Evolutionary conservation across 495 filamentous ascomycete species (phyloP).

Genomic region (Daldinia decipiens): DNA sequence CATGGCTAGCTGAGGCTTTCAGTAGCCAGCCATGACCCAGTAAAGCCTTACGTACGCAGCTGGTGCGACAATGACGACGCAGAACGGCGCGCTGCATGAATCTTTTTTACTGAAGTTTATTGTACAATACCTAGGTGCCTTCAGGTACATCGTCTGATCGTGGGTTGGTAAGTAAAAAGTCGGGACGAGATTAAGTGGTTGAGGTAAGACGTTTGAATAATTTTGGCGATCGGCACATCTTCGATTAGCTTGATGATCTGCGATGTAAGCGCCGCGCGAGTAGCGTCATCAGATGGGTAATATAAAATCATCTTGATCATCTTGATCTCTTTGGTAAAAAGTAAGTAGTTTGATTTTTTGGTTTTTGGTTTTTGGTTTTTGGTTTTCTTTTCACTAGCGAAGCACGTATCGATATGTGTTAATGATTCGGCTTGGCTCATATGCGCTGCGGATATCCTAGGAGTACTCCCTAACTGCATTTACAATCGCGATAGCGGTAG

Average conservation of each 20-base stretch:
- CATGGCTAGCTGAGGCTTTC: slow-evolving; percentile 26
- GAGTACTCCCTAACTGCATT: neutral
- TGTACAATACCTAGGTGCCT: neutral
- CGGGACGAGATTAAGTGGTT: slow-evolving; percentile 12
- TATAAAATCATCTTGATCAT: slow-evolving; percentile 21
- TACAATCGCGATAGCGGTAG: too few relatives aligned
- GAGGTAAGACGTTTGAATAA: slow-evolving; percentile 12
- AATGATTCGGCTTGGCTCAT: neutral
- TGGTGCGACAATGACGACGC: slow-evolving; percentile 30
- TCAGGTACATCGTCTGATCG: slow-evolving; percentile 21
- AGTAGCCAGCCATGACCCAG: slow-evolving; percentile 7
- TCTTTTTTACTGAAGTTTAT: neutral
- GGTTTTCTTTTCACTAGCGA: neutral
- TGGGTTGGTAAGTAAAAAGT: slow-evolving; percentile 30
- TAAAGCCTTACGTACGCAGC: slow-evolving; percentile 19
- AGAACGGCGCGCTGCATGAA: slow-evolving; percentile 26
- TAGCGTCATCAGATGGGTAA: slow-evolving; percentile 20
- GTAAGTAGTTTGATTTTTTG: neutral
- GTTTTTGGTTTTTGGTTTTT: too few relatives aligned
- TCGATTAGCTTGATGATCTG: slow-evolving; percentile 45
- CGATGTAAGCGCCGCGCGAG: slow-evolving; percentile 32
- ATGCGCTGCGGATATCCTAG: neutral
- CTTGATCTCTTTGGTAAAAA: neutral
- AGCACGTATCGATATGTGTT: neutral
- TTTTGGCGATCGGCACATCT: slow-evolving; percentile 30